A percentile compares a stretch with the other conserved stretches of the same genome.
Evolutionary conservation across 306 rosid genomes (phyloP).

Genomic region (Quercus wislizeni): DNA sequence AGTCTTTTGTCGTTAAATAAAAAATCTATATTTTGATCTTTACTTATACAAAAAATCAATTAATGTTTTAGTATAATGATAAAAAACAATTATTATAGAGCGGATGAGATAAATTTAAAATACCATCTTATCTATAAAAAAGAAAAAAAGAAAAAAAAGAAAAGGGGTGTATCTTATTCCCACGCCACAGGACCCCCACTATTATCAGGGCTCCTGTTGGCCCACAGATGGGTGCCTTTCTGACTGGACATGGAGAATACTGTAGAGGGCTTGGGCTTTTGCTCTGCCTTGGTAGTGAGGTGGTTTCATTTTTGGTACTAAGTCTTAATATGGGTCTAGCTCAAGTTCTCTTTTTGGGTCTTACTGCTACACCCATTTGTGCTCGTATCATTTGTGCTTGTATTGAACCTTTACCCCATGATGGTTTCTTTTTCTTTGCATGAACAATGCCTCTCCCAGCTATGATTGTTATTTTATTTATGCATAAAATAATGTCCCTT

Average conservation of each 20-base stretch:
- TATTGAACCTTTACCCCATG: not conserved
- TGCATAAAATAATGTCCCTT: no score
- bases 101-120: no score
- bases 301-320: not conserved
- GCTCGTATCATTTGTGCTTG: no score
- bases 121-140: no score
- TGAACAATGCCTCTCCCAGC: not conserved
- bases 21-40: no score
- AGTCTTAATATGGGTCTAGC: not conserved
- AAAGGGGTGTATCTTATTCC: not conserved
- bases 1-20: no score
- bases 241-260: not conserved
- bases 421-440: not conserved
- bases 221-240: not conserved
- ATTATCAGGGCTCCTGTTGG: no score
- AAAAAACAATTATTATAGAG: no score
- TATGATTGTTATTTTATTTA: no score
- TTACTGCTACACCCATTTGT: not conserved
- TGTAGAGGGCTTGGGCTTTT: not conserved
- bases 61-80: accelerated
- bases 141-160: no score
- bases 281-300: not conserved
- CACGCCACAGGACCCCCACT: no score
- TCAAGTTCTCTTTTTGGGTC: not conserved
- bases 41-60: no score